Percentiles rank a stretch among this genome's conserved stretches.
These are phyloP conservation scores for Dryas integrifolia DNA, from an alignment of 331 rosid genomes.

Conservation along the genomic window DNA sequence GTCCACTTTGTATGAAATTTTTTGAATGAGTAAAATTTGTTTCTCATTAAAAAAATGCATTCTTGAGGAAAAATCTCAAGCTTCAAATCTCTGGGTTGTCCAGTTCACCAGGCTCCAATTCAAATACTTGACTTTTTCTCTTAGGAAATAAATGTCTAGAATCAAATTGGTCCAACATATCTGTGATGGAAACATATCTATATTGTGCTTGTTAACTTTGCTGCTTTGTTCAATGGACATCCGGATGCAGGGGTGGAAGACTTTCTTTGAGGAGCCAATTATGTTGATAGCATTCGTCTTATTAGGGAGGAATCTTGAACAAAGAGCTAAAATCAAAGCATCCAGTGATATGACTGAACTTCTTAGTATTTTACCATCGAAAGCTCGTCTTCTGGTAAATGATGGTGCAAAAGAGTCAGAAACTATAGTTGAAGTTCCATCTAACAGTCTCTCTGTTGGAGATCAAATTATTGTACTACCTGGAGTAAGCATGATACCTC, in stretches of 20 bases:
- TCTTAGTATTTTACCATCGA: conserved; percentile 81
- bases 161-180: background rate
- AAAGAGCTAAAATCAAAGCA: conserved; percentile 96
- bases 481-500: conserved; percentile 61
- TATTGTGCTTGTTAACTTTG: background rate
- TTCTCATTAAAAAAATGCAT: background rate
- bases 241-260: conserved; percentile 88
- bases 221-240: conserved; percentile 23
- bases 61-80: background rate
- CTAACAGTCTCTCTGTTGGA: conserved; percentile 78
- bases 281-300: conserved; percentile 96
- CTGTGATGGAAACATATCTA: background rate
- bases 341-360: conserved; percentile 97
- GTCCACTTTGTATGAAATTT: no score
- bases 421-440: conserved; percentile 83
- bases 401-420: conserved; percentile 41
- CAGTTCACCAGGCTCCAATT: background rate
- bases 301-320: conserved; percentile 96
- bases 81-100: background rate
- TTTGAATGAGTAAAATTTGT: no score
- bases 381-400: conserved; percentile 84
- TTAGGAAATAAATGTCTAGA: background rate
- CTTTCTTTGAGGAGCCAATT: conserved; percentile 97
- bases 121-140: background rate
- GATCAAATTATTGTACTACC: conserved; percentile 83